Percentiles rank a stretch among this genome's conserved stretches.
These are phyloP conservation scores for Russula virescens DNA, from an alignment of 768 basidiomycete species.

Conservation along the genomic window DNA sequence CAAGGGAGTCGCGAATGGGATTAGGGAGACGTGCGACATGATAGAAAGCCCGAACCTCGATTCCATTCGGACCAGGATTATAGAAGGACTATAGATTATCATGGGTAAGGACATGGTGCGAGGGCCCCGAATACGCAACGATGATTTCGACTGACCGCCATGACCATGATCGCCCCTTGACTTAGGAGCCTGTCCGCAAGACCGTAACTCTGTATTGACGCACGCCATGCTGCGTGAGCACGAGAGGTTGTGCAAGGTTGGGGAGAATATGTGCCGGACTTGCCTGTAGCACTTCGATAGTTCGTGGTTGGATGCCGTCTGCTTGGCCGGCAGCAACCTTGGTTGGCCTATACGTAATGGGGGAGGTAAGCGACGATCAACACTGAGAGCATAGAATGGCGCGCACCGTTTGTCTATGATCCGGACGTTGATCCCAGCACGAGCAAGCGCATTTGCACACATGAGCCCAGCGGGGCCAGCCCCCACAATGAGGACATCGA, in stretches of 20 bases:
- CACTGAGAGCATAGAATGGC: not conserved
- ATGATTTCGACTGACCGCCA: slow-evolving; percentile 43
- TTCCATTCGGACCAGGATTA: slow-evolving; percentile 53
- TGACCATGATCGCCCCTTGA: slow-evolving; percentile 65
- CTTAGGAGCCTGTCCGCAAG: slow-evolving; percentile 57
- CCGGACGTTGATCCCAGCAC: slow-evolving; percentile 51
- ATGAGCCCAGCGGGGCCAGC: slow-evolving; percentile 61
- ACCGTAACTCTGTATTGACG: slow-evolving; percentile 58
- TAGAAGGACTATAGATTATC: slow-evolving; percentile 56
- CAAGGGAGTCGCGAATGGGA: not conserved
- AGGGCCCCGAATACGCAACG: not conserved
- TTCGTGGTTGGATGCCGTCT: slow-evolving; percentile 51
- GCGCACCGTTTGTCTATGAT: slow-evolving; percentile 53
- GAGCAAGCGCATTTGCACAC: slow-evolving; percentile 58
- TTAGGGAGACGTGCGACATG: too few relatives aligned
- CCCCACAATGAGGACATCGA: slow-evolving; percentile 59
- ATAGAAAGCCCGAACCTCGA: slow-evolving; percentile 41
- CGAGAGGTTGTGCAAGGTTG: too few relatives aligned
- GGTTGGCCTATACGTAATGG: slow-evolving; percentile 31
- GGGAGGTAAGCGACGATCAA: not conserved
- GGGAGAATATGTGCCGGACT: not conserved
- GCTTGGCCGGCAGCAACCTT: slow-evolving; percentile 46
- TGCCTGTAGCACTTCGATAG: slow-evolving; percentile 48
- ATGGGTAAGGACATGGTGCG: not conserved
- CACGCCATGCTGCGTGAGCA: not conserved